Base-by-base conservation (phyloP, 306 rosid genomes). In the Quercus mongolica region DNA sequence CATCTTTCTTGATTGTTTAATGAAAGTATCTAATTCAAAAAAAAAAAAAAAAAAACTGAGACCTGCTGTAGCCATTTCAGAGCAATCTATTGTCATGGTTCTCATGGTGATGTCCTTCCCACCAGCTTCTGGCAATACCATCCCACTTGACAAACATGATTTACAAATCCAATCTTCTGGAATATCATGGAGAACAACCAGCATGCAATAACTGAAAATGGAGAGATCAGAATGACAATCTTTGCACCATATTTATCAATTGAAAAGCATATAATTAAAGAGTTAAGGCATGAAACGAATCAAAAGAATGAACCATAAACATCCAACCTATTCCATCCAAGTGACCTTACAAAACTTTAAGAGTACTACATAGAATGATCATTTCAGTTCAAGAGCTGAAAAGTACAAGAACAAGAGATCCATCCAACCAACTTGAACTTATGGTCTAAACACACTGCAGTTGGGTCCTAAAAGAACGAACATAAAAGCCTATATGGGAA, bases 181-280 rank as follows among this genome's bases (percentile, higher is more conserved):
- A 74, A 82, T 23, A 17, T 26, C 78, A 9, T 1, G 1, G 6
- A 11, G 4, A 78, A 2, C 0, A 21, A 1, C 17, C 52, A 17
- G 63, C 89, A 89, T 89, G 86, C 97, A 94, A 72, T 90, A 91
- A 74, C 98, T 94, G 89, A 77, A 86, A 82, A 35, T 38, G 64
- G 67, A 44, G 76, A 56, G 23, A 51, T 46, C 5, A 52, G 5
- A 71, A 63, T 46, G 54, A 46, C 46, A 35, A 74, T 12, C 49
- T 59, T 30, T 52, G 23, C 49, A 69, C 62, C 38, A 56, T 12
- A 80, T 80, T 30, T 58, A 59, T 57, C 17, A 1, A 38, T 33
- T 2, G 44, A 49, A 74, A 75, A 46, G 15, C 54, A 46, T 11
- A 46, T 46, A 30, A 59, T 20, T 3, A 23, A 61, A 58, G 54